Base-by-base conservation (phyloP, 768 basidiomycete genomes). In the Collybia nuda region DNA sequence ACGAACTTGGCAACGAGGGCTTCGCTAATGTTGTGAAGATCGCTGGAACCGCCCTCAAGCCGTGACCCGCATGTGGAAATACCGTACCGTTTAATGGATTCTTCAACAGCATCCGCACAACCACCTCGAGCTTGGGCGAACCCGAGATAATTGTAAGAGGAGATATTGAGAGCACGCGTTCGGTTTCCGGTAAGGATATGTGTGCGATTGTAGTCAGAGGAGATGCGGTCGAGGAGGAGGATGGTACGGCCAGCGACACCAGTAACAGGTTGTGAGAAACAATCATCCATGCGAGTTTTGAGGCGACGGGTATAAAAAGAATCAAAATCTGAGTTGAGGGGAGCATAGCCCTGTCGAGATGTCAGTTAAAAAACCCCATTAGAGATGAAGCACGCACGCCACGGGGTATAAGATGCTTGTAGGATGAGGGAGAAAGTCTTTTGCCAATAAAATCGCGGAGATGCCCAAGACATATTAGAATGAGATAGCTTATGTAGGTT, bases 81-180 rank as follows among this genome's bases (percentile, higher is more conserved):
- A 21, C 96, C 96, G 62, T 94, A 95, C 3, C 85, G 82, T 55
- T 75, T 78, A 66, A 98, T 82, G 17, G 78, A 72, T 55, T 90
- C 87, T 63, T 95, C 93, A 6, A 93, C 95, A 5, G 91, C 92
- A 62, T 98, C 97, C 6, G 97, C 92, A 64, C 94, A 97, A 5
- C 90, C 90, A 12, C 97, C 97, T 2, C 82, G 80, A 14, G 88
- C 89, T 64, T 96, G 93, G 0, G 96, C 97, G 63, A 99, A 99
- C 3, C 97, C 97, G 60, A 99, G 92, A 66, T 98, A 99, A 72
- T 98, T 99, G 76, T 99, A 99, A 6, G 93, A 97, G 0, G 94
- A 95, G 57, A 98, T 89, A 67, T 99, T 99, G 59, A 99, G 86
- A 0, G 87, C 90, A 46, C 95, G 90, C 0, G 92, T 94, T 21